These are phyloP conservation scores for Strigomonas culicis DNA, from an alignment of 208 protist genomes.

Conservation along the genomic window DNA sequence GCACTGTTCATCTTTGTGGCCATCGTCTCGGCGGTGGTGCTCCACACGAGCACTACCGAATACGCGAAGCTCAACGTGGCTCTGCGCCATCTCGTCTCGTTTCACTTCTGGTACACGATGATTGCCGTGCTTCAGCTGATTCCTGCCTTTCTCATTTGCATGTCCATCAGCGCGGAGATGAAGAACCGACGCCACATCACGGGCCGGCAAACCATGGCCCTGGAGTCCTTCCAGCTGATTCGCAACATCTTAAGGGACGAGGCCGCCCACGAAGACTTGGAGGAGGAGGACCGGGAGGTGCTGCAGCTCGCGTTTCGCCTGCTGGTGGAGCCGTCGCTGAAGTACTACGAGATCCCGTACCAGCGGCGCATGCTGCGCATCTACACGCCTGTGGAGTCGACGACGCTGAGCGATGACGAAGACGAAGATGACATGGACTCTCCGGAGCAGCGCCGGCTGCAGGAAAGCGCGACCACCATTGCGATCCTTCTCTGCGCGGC, in stretches of 20 bases:
- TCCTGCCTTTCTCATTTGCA: conserved; percentile 61
- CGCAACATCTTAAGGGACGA: conserved; percentile 13
- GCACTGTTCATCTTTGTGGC: conserved; percentile 36
- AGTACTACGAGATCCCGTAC: conserved; percentile 32
- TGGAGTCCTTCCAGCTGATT: conserved; percentile 34
- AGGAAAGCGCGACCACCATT: conserved; percentile 41
- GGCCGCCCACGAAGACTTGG: background rate
- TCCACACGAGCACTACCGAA: conserved; percentile 11
- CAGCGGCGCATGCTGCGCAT: conserved; percentile 22
- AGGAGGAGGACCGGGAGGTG: conserved; percentile 26
- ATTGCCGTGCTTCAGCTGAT: conserved; percentile 55
- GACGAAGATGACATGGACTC: conserved; percentile 9
- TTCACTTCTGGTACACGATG: conserved; percentile 34
- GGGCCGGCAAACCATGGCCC: conserved; percentile 22
- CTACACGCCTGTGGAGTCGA: conserved; percentile 15
- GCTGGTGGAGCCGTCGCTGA: conserved; percentile 33
- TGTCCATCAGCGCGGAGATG: conserved; percentile 59
- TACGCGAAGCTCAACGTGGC: conserved; percentile 3
- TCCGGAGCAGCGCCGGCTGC: conserved; percentile 13
- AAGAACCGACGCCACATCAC: conserved; percentile 1
- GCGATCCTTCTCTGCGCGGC: conserved; percentile 59
- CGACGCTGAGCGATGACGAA: background rate
- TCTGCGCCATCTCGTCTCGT: conserved; percentile 1
- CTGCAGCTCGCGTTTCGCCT: conserved; percentile 49
- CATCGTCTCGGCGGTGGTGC: conserved; percentile 21